Base-by-base conservation (phyloP, 495 filamentous ascomycete species). In the Neurospora sp. region DNA sequence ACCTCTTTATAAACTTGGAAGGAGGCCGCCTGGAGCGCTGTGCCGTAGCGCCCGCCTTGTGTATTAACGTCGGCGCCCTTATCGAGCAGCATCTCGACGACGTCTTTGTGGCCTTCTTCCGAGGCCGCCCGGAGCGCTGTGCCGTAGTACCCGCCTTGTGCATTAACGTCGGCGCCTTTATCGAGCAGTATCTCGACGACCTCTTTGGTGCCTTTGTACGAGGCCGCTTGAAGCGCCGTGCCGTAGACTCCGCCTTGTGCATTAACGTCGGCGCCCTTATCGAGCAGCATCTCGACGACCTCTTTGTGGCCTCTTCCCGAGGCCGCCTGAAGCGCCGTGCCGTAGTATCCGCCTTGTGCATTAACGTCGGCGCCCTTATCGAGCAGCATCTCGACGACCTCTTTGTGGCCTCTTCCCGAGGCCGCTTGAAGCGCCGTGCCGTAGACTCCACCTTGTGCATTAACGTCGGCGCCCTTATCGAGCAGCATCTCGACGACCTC, bases 321-420 rank as follows among this genome's bases (percentile, higher is more conserved):
- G 41, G 79, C 79, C 47, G 16, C 39, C 37, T 77, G 31, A 4
- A 78, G 75, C 42, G 74, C 39, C 8, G 74, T 78, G n/a, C 71
- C 20, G 72, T 10, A 47, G n/a, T 70, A 31, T 27, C 45, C 44
- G 68, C 68, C 41, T 39, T 40, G 5, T 16, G 22, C 0, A 35
- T 73, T 59, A 7, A 73, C 38, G n/a, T 70, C 35, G 27, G 27
- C 27, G 1, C 27, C 27, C 27, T 27, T 27, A 2, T 2, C 27
- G 27, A 5, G 44, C 2, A 80, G 75, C n/a, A 78, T 39, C 22
- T 75, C 20, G 1, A 79, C 73, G 39, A 79, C 72, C 31, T 72
- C 27, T 39, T 40, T 71, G 68, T 78, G 73, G 14, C 77, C 74
- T 8, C n/a, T n/a, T n/a, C n/a, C n/a, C 1, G 73, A 39, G 8